Base-by-base conservation (phyloP, 352 stramenopile species). In the Phytopythium sindhum region DNA sequence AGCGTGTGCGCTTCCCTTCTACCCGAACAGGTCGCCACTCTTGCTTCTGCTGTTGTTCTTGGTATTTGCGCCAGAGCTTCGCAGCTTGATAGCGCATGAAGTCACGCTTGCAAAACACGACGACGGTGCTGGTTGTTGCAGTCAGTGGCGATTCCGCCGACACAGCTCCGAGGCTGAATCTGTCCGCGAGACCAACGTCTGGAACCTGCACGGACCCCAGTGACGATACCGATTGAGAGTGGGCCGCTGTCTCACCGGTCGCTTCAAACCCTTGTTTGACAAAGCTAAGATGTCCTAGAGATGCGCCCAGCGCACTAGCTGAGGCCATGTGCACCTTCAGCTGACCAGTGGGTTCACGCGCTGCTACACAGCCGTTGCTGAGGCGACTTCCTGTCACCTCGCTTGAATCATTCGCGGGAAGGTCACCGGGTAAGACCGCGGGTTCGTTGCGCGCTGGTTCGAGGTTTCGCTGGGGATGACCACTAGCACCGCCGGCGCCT, bases 21-120 rank as follows among this genome's bases (percentile, higher is more conserved):
- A 84, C 70, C 24, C 73, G 72, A 26, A 82, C 69, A 61, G 71
- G 70, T 37, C 74, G 73, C 72, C 73, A 79, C 50, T 80, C 72
- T 44, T 77, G 72, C 56, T 74, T 77, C 55, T 77, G 68, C 21
- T 84, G 76, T 61, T 89, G 81, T 33, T 89, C 81, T 68, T 89
- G 73, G 54, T 85, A 93, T 48, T 89, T 93, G 37, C 81, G 77
- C 80, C 80, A 93, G 39, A 93, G 69, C 50, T 77, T 86, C 0
- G 61, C 73, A 26, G 80, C 80, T 67, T 93, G 84, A 47, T 86
- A 93, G 14, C 84, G 80, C 70, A 93, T 75, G 37, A 93, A 93
- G 50, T 93, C 84, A 11, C 84, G 80, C 63, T 88, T 90, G 68
- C 84, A 93, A 57, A 93, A 93, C 58, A 93, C 84, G 60, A 90